Evolutionary conservation across 2,329 filamentous ascomycete species (phyloP).

Genomic region (Penicillium sp.): DNA sequence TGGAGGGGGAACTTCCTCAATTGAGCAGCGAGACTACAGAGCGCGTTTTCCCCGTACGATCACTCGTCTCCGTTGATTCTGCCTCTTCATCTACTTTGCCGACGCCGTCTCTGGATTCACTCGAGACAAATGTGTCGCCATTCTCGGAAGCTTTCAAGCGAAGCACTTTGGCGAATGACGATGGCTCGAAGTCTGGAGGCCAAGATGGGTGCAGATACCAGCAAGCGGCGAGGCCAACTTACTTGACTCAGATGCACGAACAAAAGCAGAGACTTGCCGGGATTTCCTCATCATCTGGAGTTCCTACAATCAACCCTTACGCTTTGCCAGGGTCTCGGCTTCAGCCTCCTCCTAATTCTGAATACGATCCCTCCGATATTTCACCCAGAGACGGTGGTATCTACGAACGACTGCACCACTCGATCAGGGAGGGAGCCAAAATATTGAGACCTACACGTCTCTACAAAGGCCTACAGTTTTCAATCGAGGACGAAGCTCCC

Average conservation of each 20-base stretch:
- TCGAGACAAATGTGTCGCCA: conserved; percentile 15
- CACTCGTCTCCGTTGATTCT: conserved; percentile 65
- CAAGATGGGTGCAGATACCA: background rate
- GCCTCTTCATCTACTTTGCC: conserved; percentile 19
- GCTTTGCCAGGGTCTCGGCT: background rate
- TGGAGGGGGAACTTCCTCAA: conserved; percentile 19
- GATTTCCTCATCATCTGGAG: background rate
- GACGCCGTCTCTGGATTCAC: conserved; percentile 21
- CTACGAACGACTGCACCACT: background rate
- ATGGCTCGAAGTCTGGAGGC: background rate
- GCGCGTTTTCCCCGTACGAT: conserved; percentile 74
- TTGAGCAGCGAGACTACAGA: conserved; percentile 41
- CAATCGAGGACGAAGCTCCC: conserved; percentile 52
- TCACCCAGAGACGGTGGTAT: background rate
- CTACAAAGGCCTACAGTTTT: conserved; percentile 4
- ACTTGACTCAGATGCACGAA: conserved; percentile 6
- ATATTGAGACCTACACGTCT: conserved; percentile 6
- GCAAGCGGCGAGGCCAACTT: background rate
- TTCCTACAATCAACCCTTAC: background rate
- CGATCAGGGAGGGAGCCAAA: conserved; percentile 2
- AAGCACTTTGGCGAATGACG: conserved; percentile 1
- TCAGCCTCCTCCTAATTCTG: background rate
- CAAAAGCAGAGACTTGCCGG: conserved; percentile 2
- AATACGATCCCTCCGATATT: background rate
- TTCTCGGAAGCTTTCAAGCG: conserved; percentile 10